Conservation (phyloP, 2,329 filamentous ascomycete genomes). For the Colletotrichum cordylinicola region DNA sequence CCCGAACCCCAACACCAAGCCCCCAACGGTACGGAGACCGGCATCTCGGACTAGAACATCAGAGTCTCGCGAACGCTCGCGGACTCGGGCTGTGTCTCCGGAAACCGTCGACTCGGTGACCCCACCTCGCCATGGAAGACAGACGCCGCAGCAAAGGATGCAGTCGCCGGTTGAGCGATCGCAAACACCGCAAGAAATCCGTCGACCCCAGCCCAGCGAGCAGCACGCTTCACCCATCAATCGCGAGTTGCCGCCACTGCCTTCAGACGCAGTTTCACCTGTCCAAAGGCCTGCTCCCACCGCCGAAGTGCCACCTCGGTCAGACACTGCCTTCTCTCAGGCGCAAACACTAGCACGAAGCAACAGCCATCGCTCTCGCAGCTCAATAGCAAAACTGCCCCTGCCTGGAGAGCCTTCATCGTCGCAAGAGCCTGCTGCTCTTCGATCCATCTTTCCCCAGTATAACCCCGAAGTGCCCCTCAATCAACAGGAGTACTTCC, state of each 20-base stretch:
- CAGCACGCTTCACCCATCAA: constrained; percentile 1
- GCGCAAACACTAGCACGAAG: constrained; percentile 54
- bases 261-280: constrained; percentile 19
- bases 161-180: constrained; percentile 40
- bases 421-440: constrained; percentile 37
- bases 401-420: constrained; percentile 38
- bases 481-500: constrained; percentile 73
- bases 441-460: constrained; percentile 77
- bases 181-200: constrained; percentile 29
- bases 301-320: constrained; percentile 48
- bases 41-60: constrained; percentile 43
- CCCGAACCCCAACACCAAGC: constrained; percentile 52
- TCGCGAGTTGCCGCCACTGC: constrained; percentile 8
- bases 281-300: constrained; percentile 47
- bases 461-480: constrained; percentile 74
- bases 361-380: constrained; percentile 56
- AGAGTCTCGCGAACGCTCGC: constrained; percentile 37
- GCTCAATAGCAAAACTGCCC: constrained; percentile 63
- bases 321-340: constrained; percentile 58
- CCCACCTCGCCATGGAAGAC: constrained; percentile 35
- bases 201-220: constrained; percentile 16
- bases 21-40: constrained; percentile 47
- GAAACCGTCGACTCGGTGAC: constrained; percentile 33
- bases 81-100: constrained; percentile 39
- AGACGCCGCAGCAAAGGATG: constrained; percentile 36